A percentile compares a stretch with the other conserved stretches of the same genome.
phyloP scores from a whole-genome alignment of 164 flowering plant species.

The Protea cynaroides region DNA sequence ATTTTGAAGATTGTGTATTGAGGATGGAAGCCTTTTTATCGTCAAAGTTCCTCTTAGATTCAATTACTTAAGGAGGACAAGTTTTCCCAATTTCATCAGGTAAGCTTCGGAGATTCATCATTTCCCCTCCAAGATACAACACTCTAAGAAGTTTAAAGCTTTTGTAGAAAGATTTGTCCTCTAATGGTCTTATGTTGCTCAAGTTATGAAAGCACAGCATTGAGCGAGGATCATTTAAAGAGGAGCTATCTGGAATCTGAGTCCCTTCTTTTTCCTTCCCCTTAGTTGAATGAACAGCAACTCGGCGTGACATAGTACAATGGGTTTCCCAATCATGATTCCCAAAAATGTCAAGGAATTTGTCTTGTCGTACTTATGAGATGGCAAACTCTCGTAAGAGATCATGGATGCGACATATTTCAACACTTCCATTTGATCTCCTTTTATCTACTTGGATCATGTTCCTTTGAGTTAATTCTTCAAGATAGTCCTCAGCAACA shows the following conservation, averaged over 20 bases:
- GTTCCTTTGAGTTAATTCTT: background rate
- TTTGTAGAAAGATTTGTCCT: background rate
- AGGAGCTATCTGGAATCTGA: too few species aligned
- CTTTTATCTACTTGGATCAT: background rate
- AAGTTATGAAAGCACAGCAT: too few species aligned
- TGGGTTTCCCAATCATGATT: too few species aligned
- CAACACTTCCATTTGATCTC: background rate
- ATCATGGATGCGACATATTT: background rate
- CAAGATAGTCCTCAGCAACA: background rate
- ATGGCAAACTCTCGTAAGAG: background rate
- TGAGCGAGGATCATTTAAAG: too few species aligned
- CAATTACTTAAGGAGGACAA: constrained; percentile 10
- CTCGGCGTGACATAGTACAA: too few species aligned
- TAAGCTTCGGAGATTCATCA: background rate
- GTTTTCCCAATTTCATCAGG: constrained; percentile 4
- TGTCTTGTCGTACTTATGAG: background rate
- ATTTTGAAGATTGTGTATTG: background rate
- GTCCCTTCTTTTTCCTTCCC: too few species aligned
- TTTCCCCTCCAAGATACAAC: background rate
- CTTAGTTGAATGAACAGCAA: too few species aligned
- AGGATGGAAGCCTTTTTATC: background rate
- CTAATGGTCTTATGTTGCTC: too few species aligned
- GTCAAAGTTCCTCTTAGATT: background rate
- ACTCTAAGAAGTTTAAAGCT: constrained; percentile 10
- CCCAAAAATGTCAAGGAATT: background rate